A percentile compares a stretch with the other conserved stretches of the same genome.
phyloP scores from a whole-genome alignment of 2,329 filamentous ascomycete genomes.

The Passalora sequoiae region DNA sequence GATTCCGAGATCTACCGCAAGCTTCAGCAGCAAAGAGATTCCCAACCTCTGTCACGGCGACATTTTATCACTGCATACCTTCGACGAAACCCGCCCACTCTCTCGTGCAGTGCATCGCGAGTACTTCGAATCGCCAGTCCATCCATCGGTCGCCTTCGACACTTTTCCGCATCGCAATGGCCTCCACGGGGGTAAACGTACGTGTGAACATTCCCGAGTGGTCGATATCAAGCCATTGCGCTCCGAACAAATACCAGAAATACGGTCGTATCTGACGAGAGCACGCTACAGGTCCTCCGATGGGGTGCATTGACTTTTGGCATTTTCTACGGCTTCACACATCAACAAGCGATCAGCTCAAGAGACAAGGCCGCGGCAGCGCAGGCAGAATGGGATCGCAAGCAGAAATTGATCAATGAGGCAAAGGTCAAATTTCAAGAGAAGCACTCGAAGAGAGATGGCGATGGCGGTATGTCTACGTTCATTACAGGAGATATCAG shows the following conservation, averaged over 20 bases:
- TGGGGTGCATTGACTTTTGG: constrained; percentile 90
- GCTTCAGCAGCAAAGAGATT: no score
- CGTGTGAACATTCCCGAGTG: no score
- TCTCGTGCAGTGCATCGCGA: constrained; percentile 1
- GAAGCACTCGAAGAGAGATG: constrained; percentile 55
- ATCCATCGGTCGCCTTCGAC: constrained; percentile 4
- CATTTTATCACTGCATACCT: no score
- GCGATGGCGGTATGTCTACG: constrained; percentile 30
- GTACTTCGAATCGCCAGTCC: constrained; percentile 1
- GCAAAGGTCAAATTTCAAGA: constrained; percentile 87
- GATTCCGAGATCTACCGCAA: no score
- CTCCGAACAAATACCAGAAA: not conserved
- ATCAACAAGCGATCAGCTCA: constrained; percentile 76
- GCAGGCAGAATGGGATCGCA: constrained; percentile 81
- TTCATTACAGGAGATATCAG: not conserved
- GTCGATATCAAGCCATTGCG: constrained; percentile 35
- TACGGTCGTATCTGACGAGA: not conserved
- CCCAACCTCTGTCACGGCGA: no score
- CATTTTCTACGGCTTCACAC: constrained; percentile 91
- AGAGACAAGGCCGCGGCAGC: constrained; percentile 64
- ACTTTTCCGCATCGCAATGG: constrained; percentile 30
- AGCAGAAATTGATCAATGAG: constrained; percentile 84
- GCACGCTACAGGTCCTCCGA: constrained; percentile 73
- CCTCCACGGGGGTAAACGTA: constrained; percentile 49
- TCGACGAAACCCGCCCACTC: constrained; percentile 9